phyloP scores from a whole-genome alignment of 2,329 filamentous ascomycete genomes.

The Hymenoscyphus fructigenus region DNA sequence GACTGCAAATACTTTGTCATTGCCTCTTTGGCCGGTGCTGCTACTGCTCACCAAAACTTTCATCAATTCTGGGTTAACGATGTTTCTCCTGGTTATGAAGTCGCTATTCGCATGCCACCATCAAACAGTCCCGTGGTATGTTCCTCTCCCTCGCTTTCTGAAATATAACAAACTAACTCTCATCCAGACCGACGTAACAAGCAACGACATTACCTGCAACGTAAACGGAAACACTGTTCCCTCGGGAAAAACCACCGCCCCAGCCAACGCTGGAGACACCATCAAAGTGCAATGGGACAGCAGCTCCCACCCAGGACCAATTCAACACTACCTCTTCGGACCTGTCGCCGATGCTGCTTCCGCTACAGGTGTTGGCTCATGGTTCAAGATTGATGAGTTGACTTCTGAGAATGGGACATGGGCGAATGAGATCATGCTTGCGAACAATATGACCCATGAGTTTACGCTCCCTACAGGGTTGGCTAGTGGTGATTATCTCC shows the following conservation, averaged over 20 bases:
- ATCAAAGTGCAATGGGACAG: constrained; percentile 42
- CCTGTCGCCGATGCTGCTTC: constrained; percentile 31
- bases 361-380: constrained; percentile 35
- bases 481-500: constrained; percentile 29
- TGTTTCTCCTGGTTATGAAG: constrained; percentile 38
- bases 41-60: constrained; percentile 42
- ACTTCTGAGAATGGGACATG: constrained; percentile 32
- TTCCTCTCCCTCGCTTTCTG: not conserved
- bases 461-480: constrained; percentile 29
- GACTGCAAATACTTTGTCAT: constrained; percentile 23
- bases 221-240: constrained; percentile 38
- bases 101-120: constrained; percentile 44
- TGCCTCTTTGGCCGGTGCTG: constrained; percentile 31
- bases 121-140: constrained; percentile 50
- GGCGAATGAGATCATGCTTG: constrained; percentile 34
- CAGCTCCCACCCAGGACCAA: constrained; percentile 41
- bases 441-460: constrained; percentile 29
- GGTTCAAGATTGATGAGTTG: constrained; percentile 38
- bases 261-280: constrained; percentile 37
- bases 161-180: not conserved
- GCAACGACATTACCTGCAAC: constrained; percentile 51
- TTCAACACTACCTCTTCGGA: constrained; percentile 41
- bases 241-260: constrained; percentile 35
- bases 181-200: constrained; percentile 42
- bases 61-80: constrained; percentile 45